Evolutionary conservation across 2,329 filamentous ascomycete species (phyloP).

Genomic region (Fusarium citri): DNA sequence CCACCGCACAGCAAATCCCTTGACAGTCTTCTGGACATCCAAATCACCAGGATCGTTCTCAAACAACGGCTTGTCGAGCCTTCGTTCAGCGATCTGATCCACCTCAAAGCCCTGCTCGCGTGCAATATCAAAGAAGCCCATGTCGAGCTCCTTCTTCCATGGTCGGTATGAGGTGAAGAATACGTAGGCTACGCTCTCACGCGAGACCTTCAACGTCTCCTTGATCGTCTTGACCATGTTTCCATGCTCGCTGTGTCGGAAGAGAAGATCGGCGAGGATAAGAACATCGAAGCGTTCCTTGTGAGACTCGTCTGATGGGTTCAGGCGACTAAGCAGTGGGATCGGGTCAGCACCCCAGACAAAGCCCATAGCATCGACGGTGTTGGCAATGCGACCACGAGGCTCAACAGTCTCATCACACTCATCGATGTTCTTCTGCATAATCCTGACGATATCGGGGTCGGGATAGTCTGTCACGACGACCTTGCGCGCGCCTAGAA

Average conservation of each 20-base stretch:
- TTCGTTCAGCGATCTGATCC: slow-evolving; percentile 82
- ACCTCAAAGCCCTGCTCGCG: slow-evolving; percentile 78
- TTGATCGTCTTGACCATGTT: slow-evolving; percentile 80
- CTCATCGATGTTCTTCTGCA: slow-evolving; percentile 78
- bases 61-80: slow-evolving; percentile 89
- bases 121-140: slow-evolving; percentile 86
- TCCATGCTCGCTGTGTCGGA: slow-evolving; percentile 88
- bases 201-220: slow-evolving; percentile 69
- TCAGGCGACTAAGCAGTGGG: slow-evolving; percentile 69
- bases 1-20: slow-evolving; percentile 81
- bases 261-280: slow-evolving; percentile 88
- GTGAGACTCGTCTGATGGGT: slow-evolving; percentile 42
- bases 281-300: slow-evolving; percentile 77
- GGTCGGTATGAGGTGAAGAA: slow-evolving; percentile 96
- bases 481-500: slow-evolving; percentile 75
- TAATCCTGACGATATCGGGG: slow-evolving; percentile 81
- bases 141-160: slow-evolving; percentile 83
- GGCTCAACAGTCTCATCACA: slow-evolving; percentile 56
- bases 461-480: slow-evolving; percentile 94
- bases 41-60: slow-evolving; percentile 89
- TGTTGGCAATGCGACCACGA: slow-evolving; percentile 47
- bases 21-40: slow-evolving; percentile 82
- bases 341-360: slow-evolving; percentile 80
- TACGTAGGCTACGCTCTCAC: slow-evolving; percentile 76
- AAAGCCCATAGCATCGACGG: slow-evolving; percentile 75